Evolutionary conservation across 106 monocot genomes (phyloP), one percentile per base, ranked within the genome.

Genomic region (Dendrobium nobile): DNA sequence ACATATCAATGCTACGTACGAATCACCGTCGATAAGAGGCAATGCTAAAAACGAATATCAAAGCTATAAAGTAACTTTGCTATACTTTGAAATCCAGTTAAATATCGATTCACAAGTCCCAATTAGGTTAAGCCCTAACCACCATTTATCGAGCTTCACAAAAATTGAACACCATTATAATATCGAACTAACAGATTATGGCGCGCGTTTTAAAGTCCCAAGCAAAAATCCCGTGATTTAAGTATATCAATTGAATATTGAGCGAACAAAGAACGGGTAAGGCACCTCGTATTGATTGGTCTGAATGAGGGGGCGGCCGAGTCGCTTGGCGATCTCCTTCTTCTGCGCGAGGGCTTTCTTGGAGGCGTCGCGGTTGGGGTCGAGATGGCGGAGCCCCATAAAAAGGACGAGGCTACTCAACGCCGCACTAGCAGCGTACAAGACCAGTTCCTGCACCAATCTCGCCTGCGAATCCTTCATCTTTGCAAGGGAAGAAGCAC

Each of bases 281-380:
- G 19, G 19, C 40, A 92, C 91, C 91, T 92, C 91, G 82, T 92
- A 92, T 43, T 83, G 85, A 44, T 88, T 92, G 54, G 91, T 92
- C 41, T 88, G 82, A 64, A 87, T 84, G 22, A 87, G 68, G 33
- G 91, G 91, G 4, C 91, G 84, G 81, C 89, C 89, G 26, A 92
- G 85, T 47, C 91, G 87, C 78, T 79, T 87, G 70, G 88, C 82
- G 41, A 92, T 92, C 81, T 92, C 89, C 85, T 92, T 92, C 91
- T 92, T 92, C 79, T 87, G 81, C 84, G 89, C 81, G 31, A 82
- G 75, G 13, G 91, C 87, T 77, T 84, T 92, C 85, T 84, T 92
- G 64, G 85, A 44, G 67, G 87, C 87, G 24, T 74, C 91, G 2
- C 91, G 82, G 74, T 92, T 89, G 55, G 91, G 91, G 82, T 92